Conservation (phyloP, 148 eudicot species). For the Vaccinium darrowii region DNA sequence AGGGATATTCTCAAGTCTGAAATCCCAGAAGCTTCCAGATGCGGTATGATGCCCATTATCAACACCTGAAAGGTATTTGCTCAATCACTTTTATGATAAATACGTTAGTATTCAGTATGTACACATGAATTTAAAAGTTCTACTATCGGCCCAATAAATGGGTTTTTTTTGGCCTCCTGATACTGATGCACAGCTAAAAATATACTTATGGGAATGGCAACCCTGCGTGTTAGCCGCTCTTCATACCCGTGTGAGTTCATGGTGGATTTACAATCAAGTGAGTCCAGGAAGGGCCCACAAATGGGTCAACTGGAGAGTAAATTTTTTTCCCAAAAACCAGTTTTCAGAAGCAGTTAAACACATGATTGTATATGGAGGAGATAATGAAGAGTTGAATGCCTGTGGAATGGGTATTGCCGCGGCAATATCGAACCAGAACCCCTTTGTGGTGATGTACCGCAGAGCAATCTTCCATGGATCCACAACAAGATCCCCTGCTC, state of each 20-base stretch:
- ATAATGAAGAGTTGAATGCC: background rate
- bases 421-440: background rate
- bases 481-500: constrained; percentile 69
- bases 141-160: background rate
- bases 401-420: constrained; percentile 3
- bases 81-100: background rate
- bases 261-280: background rate
- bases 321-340: background rate
- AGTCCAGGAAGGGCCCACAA: background rate
- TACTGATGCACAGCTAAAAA: no score
- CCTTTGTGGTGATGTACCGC: constrained; percentile 37
- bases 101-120: background rate
- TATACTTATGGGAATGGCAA: no score
- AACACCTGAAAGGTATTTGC: constrained; percentile 35
- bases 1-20: constrained; percentile 56
- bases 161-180: background rate
- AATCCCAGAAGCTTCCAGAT: constrained; percentile 54
- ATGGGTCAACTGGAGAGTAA: background rate
- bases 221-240: no score
- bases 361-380: background rate
- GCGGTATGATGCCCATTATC: constrained; percentile 61
- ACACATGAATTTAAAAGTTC: background rate
- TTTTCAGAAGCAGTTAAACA: background rate
- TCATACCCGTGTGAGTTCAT: background rate
- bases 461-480: constrained; percentile 50